phyloP scores from a whole-genome alignment of 768 basidiomycete genomes.

The Phaeotremella fagi region DNA sequence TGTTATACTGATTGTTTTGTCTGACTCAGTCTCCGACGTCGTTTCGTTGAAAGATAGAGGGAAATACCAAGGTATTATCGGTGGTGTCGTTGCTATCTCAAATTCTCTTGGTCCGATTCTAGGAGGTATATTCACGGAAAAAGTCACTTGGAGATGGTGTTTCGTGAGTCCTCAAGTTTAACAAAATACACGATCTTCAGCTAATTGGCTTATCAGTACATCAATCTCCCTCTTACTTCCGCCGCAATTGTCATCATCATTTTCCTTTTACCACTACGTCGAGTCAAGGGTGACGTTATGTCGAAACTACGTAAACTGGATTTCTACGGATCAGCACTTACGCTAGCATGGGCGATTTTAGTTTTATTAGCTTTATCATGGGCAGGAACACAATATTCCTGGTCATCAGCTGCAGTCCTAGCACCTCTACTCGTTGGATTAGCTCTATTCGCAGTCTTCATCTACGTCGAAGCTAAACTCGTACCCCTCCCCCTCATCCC shows the following conservation, averaged over 20 bases:
- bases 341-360: slow-evolving; percentile 60
- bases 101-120: slow-evolving; percentile 65
- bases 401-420: slow-evolving; percentile 64
- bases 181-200: background rate
- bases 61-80: slow-evolving; percentile 72
- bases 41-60: slow-evolving; percentile 61
- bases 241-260: slow-evolving; percentile 57
- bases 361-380: slow-evolving; percentile 69
- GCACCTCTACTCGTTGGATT: slow-evolving; percentile 59
- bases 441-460: slow-evolving; percentile 57
- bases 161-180: slow-evolving; percentile 48
- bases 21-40: slow-evolving; percentile 60
- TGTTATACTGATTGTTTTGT: background rate
- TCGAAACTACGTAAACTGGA: slow-evolving; percentile 64
- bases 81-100: slow-evolving; percentile 59
- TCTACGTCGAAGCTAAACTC: slow-evolving; percentile 68
- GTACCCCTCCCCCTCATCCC: slow-evolving; percentile 69
- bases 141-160: slow-evolving; percentile 67
- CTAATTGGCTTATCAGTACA: slow-evolving; percentile 50
- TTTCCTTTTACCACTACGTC: slow-evolving; percentile 65
- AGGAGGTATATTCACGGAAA: slow-evolving; percentile 63
- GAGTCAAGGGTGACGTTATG: slow-evolving; percentile 60
- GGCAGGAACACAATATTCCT: slow-evolving; percentile 70
- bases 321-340: slow-evolving; percentile 59
- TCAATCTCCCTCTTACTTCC: slow-evolving; percentile 61